Base-by-base conservation (phyloP, 2,329 filamentous ascomycete species). In the Colletotrichum costaricense region DNA sequence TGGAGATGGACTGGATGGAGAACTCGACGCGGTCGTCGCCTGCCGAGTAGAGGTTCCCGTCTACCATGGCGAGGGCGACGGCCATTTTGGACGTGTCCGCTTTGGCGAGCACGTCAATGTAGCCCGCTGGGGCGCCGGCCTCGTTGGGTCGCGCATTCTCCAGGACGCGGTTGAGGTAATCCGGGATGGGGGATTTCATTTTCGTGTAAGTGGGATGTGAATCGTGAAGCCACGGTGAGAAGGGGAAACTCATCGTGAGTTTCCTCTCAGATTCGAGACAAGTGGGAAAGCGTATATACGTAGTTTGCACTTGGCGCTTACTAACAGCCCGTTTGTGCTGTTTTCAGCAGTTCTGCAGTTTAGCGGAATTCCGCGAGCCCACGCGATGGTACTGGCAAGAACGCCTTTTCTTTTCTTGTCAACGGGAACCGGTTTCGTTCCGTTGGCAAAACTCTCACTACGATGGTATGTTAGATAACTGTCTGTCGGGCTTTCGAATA, bases 1-100 rank as follows among this genome's bases (percentile, higher is more conserved):
- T 84, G 14, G 82, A 82, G 63, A 84, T 84, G 75, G 82, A 84
- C 67, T 84, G 82, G 42, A 84, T 84, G 1, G 82, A 84, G 68
- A 84, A 84, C 67, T 84, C 82, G 58, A 83, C 73, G 11, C 77
- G 67, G 59, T 84, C 82, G 72, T 84, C 82, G 3, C 82, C 82
- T 1, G 79, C 80, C 0, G 82, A 83, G 77, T 84, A 84, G 1
- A 84, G 46, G 19, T 82, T 79, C 9, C 82, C 82, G 42, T 84
- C 82, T 7, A 84, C 82, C 78, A 81, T 84, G 5, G 82, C 82
- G 19, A 84, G 73, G 0, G 82, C 81, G 19, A 83, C 81, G 6
- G 80, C 82, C 73, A 84, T 76, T 65, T 80, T 82, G 7, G 82
- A 82, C 8, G 82, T 82, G 74, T 84, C 82, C 6, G 82, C 82